Conservation (phyloP, 176 grass and related monocot species). For the Eremochloa ophiuroides region DNA sequence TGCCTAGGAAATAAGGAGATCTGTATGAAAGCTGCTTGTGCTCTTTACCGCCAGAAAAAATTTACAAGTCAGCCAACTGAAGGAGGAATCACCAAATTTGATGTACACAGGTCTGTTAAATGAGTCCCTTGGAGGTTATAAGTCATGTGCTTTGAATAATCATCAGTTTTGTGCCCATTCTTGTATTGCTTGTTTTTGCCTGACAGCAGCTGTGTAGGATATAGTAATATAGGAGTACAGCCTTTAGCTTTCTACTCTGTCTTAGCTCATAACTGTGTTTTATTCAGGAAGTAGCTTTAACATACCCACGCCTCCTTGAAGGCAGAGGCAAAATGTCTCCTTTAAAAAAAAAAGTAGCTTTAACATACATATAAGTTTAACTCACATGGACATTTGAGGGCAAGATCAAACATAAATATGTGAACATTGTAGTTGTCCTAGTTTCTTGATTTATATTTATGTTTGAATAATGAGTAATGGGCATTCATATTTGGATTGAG, state of each 20-base stretch:
- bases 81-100: background rate
- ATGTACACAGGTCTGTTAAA: background rate
- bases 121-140: conserved; percentile 6
- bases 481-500: background rate
- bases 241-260: background rate
- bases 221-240: background rate
- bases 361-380: background rate
- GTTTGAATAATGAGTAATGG: background rate
- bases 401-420: background rate
- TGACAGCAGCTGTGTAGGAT: background rate
- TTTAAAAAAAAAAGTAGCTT: too few relatives aligned
- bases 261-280: background rate
- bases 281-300: background rate
- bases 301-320: too few relatives aligned
- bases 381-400: background rate
- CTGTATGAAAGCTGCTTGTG: conserved; percentile 24
- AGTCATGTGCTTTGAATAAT: background rate
- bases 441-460: background rate
- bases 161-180: background rate
- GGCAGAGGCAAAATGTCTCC: too few relatives aligned
- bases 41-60: conserved; percentile 29
- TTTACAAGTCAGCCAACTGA: background rate
- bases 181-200: background rate
- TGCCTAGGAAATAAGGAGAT: background rate
- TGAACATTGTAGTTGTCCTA: background rate